Evolutionary conservation across 352 stramenopile genomes (phyloP).

Genomic region (Globisporangium mamillatum): DNA sequence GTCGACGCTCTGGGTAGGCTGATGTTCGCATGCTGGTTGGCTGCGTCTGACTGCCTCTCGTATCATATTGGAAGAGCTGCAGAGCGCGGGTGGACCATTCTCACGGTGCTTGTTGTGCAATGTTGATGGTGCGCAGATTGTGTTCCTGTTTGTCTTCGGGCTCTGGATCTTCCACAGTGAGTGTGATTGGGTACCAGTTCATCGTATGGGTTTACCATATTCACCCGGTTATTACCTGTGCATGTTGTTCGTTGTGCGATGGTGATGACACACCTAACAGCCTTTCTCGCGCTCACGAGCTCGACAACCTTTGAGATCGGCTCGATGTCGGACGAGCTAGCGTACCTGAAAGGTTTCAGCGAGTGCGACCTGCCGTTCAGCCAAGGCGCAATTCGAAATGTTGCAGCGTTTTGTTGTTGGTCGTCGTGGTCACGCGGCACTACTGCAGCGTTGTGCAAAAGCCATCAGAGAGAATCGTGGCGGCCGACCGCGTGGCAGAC

Average conservation of each 20-base stretch:
- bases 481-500: slow-evolving; percentile 22
- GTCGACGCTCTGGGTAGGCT: slow-evolving; percentile 26
- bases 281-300: slow-evolving; percentile 53
- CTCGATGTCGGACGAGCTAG: slow-evolving; percentile 43
- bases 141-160: slow-evolving; percentile 21
- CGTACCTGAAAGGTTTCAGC: slow-evolving; percentile 59
- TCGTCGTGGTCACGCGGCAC: background rate
- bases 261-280: slow-evolving; percentile 8
- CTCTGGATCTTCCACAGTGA: slow-evolving; percentile 39
- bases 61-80: background rate
- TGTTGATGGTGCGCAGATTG: slow-evolving; percentile 1
- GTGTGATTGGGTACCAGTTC: slow-evolving; percentile 2
- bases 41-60: too few relatives aligned
- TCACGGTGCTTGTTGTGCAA: background rate
- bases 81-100: background rate
- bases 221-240: too few relatives aligned
- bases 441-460: too few relatives aligned
- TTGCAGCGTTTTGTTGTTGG: slow-evolving; percentile 47
- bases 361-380: slow-evolving; percentile 77
- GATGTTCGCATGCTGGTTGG: background rate
- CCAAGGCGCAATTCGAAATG: slow-evolving; percentile 34
- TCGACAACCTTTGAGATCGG: slow-evolving; percentile 74
- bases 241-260: background rate
- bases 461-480: slow-evolving; percentile 14
- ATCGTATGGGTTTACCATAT: too few relatives aligned